Evolutionary conservation across 1,284 basidiomycete species (phyloP).

Genomic region (Fomes fomentarius): DNA sequence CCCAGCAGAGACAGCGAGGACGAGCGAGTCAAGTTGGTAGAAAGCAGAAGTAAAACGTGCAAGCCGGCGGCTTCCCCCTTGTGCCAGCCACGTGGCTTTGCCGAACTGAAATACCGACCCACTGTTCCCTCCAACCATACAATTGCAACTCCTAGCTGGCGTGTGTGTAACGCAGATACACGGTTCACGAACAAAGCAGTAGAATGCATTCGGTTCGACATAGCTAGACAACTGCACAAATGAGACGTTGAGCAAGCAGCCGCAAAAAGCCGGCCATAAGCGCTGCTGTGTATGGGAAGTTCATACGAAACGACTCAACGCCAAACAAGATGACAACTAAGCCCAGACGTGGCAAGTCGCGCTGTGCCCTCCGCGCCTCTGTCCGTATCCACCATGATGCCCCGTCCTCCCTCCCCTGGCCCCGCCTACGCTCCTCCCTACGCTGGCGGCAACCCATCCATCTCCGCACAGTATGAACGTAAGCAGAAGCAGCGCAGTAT

Average conservation of each 20-base stretch:
- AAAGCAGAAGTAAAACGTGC: conserved; percentile 15
- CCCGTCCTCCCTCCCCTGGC: conserved; percentile 39
- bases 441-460: conserved; percentile 22
- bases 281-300: conserved; percentile 27
- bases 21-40: conserved; percentile 20
- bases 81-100: conserved; percentile 25
- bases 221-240: background rate
- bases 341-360: conserved; percentile 22
- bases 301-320: conserved; percentile 32
- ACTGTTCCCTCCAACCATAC: background rate
- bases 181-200: background rate
- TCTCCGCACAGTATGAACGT: conserved; percentile 32
- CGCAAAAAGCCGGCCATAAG: conserved; percentile 20
- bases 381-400: conserved; percentile 36
- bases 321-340: conserved; percentile 32
- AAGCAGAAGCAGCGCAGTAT: conserved; percentile 53
- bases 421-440: conserved; percentile 20
- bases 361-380: conserved; percentile 21
- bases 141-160: background rate
- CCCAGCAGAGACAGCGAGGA: conserved; percentile 19
- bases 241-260: background rate
- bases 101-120: background rate
- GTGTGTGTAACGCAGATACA: background rate
- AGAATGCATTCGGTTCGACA: no score
- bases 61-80: conserved; percentile 15